phyloP scores from a whole-genome alignment of 768 basidiomycete species.

The Russula brevipes region DNA sequence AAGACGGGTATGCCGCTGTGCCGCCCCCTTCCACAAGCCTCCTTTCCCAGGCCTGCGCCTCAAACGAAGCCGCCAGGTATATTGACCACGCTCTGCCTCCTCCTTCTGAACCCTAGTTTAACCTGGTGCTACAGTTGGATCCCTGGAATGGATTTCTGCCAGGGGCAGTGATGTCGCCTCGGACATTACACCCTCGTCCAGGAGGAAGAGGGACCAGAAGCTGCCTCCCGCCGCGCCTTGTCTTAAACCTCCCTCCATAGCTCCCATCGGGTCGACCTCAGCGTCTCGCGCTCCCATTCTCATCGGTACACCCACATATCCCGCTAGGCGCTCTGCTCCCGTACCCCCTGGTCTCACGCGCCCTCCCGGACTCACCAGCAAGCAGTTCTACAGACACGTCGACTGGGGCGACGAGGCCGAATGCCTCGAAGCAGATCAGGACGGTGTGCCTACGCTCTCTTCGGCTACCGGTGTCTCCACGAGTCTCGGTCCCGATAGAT shows the following conservation, averaged over 20 bases:
- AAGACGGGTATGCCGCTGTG: constrained; percentile 38
- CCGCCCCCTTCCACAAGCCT: constrained; percentile 38
- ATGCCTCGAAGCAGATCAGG: neutral
- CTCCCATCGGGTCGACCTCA: too few relatives aligned
- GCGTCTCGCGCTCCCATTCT: neutral
- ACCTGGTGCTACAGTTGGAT: constrained; percentile 16
- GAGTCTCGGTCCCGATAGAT: neutral
- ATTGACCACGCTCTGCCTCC: constrained; percentile 6
- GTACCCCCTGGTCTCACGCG: neutral
- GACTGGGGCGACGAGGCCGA: constrained; percentile 18
- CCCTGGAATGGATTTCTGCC: constrained; percentile 24
- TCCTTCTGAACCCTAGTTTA: neutral
- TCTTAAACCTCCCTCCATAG: too few relatives aligned
- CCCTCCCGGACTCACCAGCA: too few relatives aligned
- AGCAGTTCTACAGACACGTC: neutral
- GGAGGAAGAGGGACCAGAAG: neutral
- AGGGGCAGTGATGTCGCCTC: neutral
- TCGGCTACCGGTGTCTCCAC: neutral
- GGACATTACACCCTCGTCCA: neutral
- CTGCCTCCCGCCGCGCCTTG: too few relatives aligned
- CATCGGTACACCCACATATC: neutral
- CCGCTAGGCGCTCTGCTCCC: neutral
- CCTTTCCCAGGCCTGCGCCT: constrained; percentile 30
- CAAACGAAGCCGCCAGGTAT: constrained; percentile 33
- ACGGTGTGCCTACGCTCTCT: neutral